Evolutionary conservation across 371 early-diverging fungal genomes (phyloP), one percentile per base, ranked within the genome.

Genomic region (Mucor circinelloides): DNA sequence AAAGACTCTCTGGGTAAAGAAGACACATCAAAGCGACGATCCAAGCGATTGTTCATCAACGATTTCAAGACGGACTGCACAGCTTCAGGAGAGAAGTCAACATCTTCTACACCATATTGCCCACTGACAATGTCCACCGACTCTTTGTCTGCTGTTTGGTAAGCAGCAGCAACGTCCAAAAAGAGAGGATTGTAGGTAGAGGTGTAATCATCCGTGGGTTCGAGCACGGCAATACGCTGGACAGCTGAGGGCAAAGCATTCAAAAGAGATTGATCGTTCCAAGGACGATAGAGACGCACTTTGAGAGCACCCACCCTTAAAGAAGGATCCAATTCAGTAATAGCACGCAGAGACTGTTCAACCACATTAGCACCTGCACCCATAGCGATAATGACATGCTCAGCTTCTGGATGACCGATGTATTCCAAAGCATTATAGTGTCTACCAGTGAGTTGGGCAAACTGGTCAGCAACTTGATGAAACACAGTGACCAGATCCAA

Each of bases 131-230:
- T 78, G 46, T 84, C 78, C 0, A 76, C 75, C 1, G 76, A 73
- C 31, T 84, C 75, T 0, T 72, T 74, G 0, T 76, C 77, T 13
- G 71, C 71, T n/a, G 87, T 69, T 64, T 89, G 86, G 63, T 88
- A 87, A 10, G 87, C 78, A 36, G 90, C 82, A 4, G 88, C 88
- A 42, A 93, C 80, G 58, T 93, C 94, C 59, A 92, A 81, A 77
- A 92, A 89, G 57, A 93, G 77, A 6, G 93, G 92, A 31, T 86
- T 88, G 89, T 89, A 92, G 36, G 85, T 76, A 38, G 85, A 81
- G 3, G 84, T 79, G 63, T 74, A 76, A 40, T 85, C 87, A 23
- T 80, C 76, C 6, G 78, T 78, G 32, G 88, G 88, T 70, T 92
- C 92, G 48, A 89, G 64, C 15, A 90, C 91, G 50, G 87, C 84